A percentile compares a stretch with the other conserved stretches of the same genome.
Evolutionary conservation across 805 yeast species (phyloP).

Genomic region (Candida sonorensis): DNA sequence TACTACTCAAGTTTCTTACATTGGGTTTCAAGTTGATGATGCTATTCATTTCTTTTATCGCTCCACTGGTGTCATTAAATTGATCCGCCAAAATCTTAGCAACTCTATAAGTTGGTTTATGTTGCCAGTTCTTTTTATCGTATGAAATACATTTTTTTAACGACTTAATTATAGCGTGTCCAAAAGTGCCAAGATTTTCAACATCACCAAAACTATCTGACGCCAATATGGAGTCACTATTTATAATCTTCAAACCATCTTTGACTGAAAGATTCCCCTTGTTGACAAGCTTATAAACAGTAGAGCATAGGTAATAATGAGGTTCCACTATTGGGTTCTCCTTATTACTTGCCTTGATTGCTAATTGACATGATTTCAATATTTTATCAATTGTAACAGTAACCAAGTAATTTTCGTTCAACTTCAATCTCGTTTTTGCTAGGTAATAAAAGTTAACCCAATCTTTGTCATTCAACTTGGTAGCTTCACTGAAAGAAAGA

Average conservation of each 20-base stretch:
- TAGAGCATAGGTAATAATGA: constrained; percentile 57
- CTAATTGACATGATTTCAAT: constrained; percentile 37
- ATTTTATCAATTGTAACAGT: constrained; percentile 34
- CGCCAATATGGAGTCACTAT: constrained; percentile 29
- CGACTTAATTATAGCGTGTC: constrained; percentile 34
- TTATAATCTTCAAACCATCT: constrained; percentile 35
- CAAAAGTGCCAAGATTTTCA: constrained; percentile 27
- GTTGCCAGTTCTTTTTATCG: constrained; percentile 91
- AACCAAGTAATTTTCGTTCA: constrained; percentile 20
- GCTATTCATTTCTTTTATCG: constrained; percentile 56
- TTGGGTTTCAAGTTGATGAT: constrained; percentile 61
- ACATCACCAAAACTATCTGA: constrained; percentile 5
- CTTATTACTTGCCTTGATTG: constrained; percentile 30
- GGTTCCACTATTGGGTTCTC: constrained; percentile 69
- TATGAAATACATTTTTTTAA: constrained; percentile 40
- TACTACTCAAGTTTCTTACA: constrained; percentile 66
- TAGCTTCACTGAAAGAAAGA: constrained; percentile 41
- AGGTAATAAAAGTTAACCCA: constrained; percentile 60
- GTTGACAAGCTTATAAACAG: constrained; percentile 49
- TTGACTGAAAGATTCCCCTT: constrained; percentile 26
- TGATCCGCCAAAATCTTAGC: constrained; percentile 57
- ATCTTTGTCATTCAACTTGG: constrained; percentile 34
- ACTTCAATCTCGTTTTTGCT: constrained; percentile 52
- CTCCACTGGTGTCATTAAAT: constrained; percentile 42
- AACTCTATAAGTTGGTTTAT: constrained; percentile 67